Base-by-base conservation (phyloP, 1,139 yeast genomes). In the Kurtzmaniella natalensis region DNA sequence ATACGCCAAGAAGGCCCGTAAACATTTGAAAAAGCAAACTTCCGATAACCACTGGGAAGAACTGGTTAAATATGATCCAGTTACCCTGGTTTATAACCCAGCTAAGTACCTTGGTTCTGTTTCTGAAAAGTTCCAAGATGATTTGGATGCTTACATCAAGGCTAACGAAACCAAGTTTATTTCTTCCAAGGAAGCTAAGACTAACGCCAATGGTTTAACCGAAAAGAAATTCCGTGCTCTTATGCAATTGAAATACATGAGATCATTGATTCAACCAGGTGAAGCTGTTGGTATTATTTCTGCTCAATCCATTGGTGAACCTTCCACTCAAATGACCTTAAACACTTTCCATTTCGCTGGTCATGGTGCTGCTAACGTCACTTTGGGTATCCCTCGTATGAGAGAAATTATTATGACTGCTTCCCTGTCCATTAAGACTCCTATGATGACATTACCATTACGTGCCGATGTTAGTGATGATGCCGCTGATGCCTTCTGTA, bases 281-380 rank as follows among this genome's bases (percentile, higher is more conserved):
- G 99, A 94, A 62, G 80, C 96, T 32, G 98, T 94, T 38, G 99
- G 99, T 63, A 89, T 94, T 54, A 84, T 94, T 64, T 98, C 98
- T 7, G 85, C 97, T 26, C 97, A 94, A 65, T 89, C 97, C 37
- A 82, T 94, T 57, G 99, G 99, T 66, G 99, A 94, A 64, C 99
- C 99, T 34, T 88, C 97, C 4, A 94, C 99, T 5, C 99, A 94
- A 70, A 94, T 94, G 99, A 94, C 99, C 15, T 76, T 94, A 55
- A 94, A 94, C 62, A 94, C 99, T 36, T 94, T 94, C 94, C 99
- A 94, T 70, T 94, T 94, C 55, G 99, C 99, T 49, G 99, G 99
- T 59, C 98, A 94, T 68, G 99, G 99, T 78, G 99, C 98, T 39
- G 98, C 98, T 33, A 94, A 94, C 63, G 99, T 94, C 47, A 94